Evolutionary conservation across 1,139 yeast species (phyloP), one percentile per base, ranked within the genome.

Genomic region (Debaryomycetaceae sp.): DNA sequence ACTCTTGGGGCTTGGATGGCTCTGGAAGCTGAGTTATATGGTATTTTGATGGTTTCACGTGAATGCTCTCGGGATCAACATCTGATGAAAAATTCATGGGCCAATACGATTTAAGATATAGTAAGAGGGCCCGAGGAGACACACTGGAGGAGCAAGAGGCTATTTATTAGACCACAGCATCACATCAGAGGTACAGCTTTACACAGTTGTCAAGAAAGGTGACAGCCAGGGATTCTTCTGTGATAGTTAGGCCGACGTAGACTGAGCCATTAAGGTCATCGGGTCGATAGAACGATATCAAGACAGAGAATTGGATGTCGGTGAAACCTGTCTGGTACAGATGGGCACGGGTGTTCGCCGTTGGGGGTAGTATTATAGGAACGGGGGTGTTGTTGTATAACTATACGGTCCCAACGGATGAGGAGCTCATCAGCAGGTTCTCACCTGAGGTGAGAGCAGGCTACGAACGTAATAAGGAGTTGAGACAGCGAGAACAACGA

Each of bases 391-490:
- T 86, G 5, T 68, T 84, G 24, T 85, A 67, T 66, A 83, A 80
- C 50, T 86, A 80, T 60, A 80, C 91, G 3, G 84, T 89, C 0
- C 97, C 97, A 1, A 78, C 93, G 0, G 96, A 88, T 54, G 96
- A 89, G 54, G 78, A 90, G 58, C 66, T 90, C 44, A 76, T 90
- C 38, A 80, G 83, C 17, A 66, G 76, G 42, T 76, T 90, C 53
- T 87, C 96, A 4, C 97, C 97, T 0, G 96, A 90, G 58, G 69
- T 89, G 41, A 73, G 90, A 51, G 83, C 83, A 11, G 84, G 86
- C 48, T 88, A 87, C 59, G 93, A 87, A 57, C 70, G 74, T 45
- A 85, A 85, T 58, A 76, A 75, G 53, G 82, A 69, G 6, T 62
- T 84, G 46, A 73, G 95, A 62, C 76, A 80, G 58, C 70, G 75